Evolutionary conservation across 192 early-diverging fungal genomes (phyloP), one percentile per base, ranked within the genome.

Genomic region (Coemansia sp.): DNA sequence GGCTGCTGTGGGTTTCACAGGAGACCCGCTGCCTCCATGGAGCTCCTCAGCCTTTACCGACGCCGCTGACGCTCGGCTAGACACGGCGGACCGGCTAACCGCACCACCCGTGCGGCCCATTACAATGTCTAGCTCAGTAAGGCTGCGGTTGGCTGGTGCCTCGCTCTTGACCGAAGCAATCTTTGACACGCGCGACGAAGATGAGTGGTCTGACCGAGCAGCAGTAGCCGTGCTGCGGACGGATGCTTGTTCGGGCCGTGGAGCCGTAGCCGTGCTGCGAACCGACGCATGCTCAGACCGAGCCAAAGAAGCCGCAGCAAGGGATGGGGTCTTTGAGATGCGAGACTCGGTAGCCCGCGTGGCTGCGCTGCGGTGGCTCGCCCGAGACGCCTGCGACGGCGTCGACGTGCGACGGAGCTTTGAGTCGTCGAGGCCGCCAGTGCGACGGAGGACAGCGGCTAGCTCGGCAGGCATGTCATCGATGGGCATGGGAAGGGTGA

Each of bases 61-160:
- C 4, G 63, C 47, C 12, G 55, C 33, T 21, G 50, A 52, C 1
- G 60, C 48, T 5, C 69, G 67, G 52, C 67, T 69, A 0, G 61
- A 51, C 9, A 18, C 29, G 2, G 56, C 60, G 0, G 69, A 49
- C 18, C 62, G 53, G 46, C 55, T 63, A 2, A 49, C 47, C 1
- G 57, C 46, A 14, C 62, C 58, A 27, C 67, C 77, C 0, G 77
- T 80, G 55, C 77, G 77, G 19, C 67, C 67, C 71, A 80, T 70
- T 12, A 80, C 77, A 45, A 74, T 65, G 22, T 80, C 77, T 12
- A 80, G 71, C 65, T 80, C 77, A 10, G 70, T 73, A 23, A 74
- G 28, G 51, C 76, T 79, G 42, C 49, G 50, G 27, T 64, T 67
- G 25, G 19, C 11, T 32, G 42, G 38, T 5, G 32, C 48, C 0